Percentiles rank a stretch among this genome's conserved stretches.
Conservation (phyloP, 805 yeast species). For the Vanderwaltozyma yarrowii region DNA sequence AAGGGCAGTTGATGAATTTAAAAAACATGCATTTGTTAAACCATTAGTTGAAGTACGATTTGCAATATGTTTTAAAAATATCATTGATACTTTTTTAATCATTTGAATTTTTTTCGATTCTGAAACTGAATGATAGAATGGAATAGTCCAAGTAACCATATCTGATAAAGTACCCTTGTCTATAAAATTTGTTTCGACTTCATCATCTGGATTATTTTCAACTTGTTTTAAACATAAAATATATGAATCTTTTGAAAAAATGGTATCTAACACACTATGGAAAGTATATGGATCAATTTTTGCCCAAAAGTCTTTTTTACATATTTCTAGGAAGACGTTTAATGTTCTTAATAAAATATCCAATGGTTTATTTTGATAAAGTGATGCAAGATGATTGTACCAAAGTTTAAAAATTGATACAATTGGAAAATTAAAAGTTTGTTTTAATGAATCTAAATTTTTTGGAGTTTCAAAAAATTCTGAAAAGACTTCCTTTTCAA, state of each 20-base stretch:
- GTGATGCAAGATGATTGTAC: constrained; percentile 22
- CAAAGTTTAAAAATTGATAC: constrained; percentile 27
- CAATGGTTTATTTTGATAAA: constrained; percentile 29
- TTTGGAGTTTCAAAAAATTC: constrained; percentile 24
- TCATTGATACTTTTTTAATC: constrained; percentile 41
- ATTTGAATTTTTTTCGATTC: constrained; percentile 43
- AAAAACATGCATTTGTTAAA: constrained; percentile 26
- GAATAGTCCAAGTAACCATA: constrained; percentile 45
- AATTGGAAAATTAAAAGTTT: constrained; percentile 21
- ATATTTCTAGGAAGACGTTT: constrained; percentile 32
- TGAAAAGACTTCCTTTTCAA: constrained; percentile 17
- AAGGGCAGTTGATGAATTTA: constrained; percentile 30
- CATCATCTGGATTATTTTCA: constrained; percentile 22
- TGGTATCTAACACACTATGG: constrained; percentile 47
- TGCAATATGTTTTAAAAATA: constrained; percentile 34
- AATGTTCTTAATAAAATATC: constrained; percentile 49
- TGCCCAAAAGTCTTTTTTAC: constrained; percentile 45
- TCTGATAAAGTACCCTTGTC: constrained; percentile 32
- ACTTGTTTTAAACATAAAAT: constrained; percentile 28
- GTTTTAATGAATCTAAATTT: constrained; percentile 22
- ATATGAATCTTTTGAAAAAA: constrained; percentile 46
- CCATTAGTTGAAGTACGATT: constrained; percentile 17
- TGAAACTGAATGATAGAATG: constrained; percentile 35
- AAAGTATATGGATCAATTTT: constrained; percentile 43
- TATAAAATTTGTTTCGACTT: constrained; percentile 19